These are phyloP conservation scores for Debaryomyces psychrophilus DNA, from an alignment of 1,139 yeast genomes.

Conservation along the genomic window DNA sequence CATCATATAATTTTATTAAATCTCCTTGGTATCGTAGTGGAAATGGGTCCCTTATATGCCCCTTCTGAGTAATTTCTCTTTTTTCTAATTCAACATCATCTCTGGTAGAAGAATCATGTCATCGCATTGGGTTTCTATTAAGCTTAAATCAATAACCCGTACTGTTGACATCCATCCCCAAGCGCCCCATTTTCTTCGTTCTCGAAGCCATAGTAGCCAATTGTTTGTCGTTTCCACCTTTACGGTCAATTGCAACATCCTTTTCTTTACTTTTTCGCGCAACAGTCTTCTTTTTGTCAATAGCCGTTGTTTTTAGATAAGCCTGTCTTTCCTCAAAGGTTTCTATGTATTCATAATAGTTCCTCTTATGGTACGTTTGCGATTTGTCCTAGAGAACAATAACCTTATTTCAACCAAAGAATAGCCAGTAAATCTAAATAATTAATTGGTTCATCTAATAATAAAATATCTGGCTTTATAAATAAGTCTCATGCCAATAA, in stretches of 20 bases:
- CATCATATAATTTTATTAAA: constrained; percentile 2
- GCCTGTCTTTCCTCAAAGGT: constrained; percentile 1
- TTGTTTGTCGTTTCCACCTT: constrained; percentile 6
- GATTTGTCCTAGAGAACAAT: constrained; percentile 1
- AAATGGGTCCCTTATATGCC: background rate
- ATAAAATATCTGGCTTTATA: constrained; percentile 4
- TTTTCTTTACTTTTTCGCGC: constrained; percentile 1
- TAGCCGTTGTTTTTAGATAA: constrained; percentile 1
- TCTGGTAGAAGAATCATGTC: background rate
- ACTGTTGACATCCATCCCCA: constrained; percentile 6
- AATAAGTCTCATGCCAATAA: background rate
- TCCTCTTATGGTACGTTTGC: background rate
- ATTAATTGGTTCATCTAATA: constrained; percentile 4
- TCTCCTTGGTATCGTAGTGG: constrained; percentile 7
- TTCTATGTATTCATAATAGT: constrained; percentile 3
- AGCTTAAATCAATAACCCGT: constrained; percentile 3
- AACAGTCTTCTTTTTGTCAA: constrained; percentile 5
- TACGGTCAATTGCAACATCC: background rate
- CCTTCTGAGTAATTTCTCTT: background rate
- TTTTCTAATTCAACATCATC: constrained; percentile 3
- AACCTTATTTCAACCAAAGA: constrained; percentile 2
- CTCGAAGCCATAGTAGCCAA: constrained; percentile 4
- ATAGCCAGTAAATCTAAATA: constrained; percentile 5
- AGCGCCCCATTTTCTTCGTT: constrained; percentile 6
- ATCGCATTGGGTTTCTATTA: constrained; percentile 6